phyloP scores from a whole-genome alignment of 1,284 basidiomycete species.

The Coniferiporia sulphurascens region DNA sequence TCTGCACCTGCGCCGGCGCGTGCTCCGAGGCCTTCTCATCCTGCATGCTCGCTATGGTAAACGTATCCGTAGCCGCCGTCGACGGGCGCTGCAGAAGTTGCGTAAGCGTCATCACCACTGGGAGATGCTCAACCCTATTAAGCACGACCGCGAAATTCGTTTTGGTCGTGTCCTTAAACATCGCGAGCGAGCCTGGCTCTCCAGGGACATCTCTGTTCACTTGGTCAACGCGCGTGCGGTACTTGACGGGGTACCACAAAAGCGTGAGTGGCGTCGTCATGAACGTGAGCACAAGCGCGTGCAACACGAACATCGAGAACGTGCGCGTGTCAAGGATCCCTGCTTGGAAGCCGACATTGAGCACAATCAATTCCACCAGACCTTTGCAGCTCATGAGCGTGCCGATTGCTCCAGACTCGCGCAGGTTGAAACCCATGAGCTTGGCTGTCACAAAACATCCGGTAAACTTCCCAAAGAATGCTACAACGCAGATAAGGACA shows the following conservation, averaged over 20 bases:
- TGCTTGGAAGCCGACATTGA: constrained; percentile 85
- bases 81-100: constrained; percentile 47
- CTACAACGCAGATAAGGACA: constrained; percentile 74
- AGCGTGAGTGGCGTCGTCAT: constrained; percentile 82
- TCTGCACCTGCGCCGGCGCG: background rate
- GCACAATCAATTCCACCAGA: constrained; percentile 87
- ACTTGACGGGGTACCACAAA: constrained; percentile 66
- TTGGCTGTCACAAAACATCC: constrained; percentile 65
- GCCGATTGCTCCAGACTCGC: constrained; percentile 85
- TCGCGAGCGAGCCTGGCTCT: constrained; percentile 15
- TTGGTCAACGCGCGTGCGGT: constrained; percentile 24
- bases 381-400: constrained; percentile 94
- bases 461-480: constrained; percentile 76
- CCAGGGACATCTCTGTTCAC: constrained; percentile 12
- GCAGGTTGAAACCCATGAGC: constrained; percentile 61
- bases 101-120: constrained; percentile 60
- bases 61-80: constrained; percentile 1
- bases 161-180: constrained; percentile 38
- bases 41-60: constrained; percentile 3
- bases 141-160: constrained; percentile 75
- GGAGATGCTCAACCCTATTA: constrained; percentile 82
- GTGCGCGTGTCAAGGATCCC: constrained; percentile 68
- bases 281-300: constrained; percentile 81
- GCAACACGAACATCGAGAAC: constrained; percentile 89
- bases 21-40: constrained; percentile 23